Evolutionary conservation across 2,329 filamentous ascomycete genomes (phyloP), one percentile per base, ranked within the genome.

Genomic region (Calonectria hawksworthii): DNA sequence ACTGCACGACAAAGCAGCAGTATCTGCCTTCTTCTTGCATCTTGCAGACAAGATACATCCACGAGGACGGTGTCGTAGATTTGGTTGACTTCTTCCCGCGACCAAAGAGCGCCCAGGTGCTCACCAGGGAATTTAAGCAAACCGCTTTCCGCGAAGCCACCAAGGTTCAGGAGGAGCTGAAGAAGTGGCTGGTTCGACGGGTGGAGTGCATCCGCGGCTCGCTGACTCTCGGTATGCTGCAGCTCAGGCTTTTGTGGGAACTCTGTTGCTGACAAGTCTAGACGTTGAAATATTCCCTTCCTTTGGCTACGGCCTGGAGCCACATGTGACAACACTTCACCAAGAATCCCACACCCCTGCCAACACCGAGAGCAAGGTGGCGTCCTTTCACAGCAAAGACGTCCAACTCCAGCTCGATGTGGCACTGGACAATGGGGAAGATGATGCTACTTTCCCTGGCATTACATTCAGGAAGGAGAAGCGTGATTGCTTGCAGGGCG

Each of bases 11-110:
- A 44, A 96, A 96, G 83, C 94, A 96, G 84, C 92, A 94, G 81
- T 96, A 96, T 80, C 88, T 95, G 2, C 93, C 94, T 0, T 94
- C 92, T 13, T 93, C 93, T 63, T 95, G 94, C 79, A 93, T 96
- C 74, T 87, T 96, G 3, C 93, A 95, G 83, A 96, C 94, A 1
- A 89, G 94, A n/a, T 95, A 94, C 83, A 93, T 95, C 76, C 91
- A 93, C 76, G 94, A 96, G 78, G 91, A 94, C 71, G 94, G 94
- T 1, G 94, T 95, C 0, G 90, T 94, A 14, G 93, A 94, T 70
- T 83, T 96, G 36, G 87, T 94, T 21, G 94, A 96, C 82, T 96
- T 95, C 85, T 95, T 96, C 77, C 94, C 94, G 0, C 89, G 94
- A 1, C 93, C 93, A 14, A 92, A 91, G 80, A 91, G 89, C 66